These are phyloP conservation scores for Carex scoparia DNA, from an alignment of 176 grass and related monocot genomes.

Conservation along the genomic window DNA sequence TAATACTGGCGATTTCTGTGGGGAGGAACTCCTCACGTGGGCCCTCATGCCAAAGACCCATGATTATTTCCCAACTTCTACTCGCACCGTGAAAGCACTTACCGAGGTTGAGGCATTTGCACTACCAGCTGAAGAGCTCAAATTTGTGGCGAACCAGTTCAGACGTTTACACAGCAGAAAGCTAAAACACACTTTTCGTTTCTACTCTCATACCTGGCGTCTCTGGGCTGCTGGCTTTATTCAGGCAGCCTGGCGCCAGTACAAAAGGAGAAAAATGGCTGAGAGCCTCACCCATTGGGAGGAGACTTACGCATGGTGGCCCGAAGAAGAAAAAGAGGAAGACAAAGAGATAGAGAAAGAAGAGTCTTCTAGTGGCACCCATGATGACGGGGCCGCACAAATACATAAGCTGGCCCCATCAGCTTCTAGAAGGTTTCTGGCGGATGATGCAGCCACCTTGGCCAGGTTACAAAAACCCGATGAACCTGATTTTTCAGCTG, in stretches of 20 bases:
- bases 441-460: constrained; percentile 22
- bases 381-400: constrained; percentile 27
- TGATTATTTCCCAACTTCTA: constrained; percentile 65
- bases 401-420: constrained; percentile 48
- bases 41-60: constrained; percentile 75
- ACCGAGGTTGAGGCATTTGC: constrained; percentile 92
- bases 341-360: neutral
- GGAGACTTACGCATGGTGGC: constrained; percentile 57
- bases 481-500: constrained; percentile 75
- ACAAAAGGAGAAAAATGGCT: constrained; percentile 62
- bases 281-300: constrained; percentile 63
- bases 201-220: constrained; percentile 84
- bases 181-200: constrained; percentile 91
- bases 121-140: constrained; percentile 71
- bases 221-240: constrained; percentile 89
- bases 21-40: constrained; percentile 88
- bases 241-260: constrained; percentile 81
- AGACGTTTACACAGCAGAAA: constrained; percentile 91
- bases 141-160: constrained; percentile 86
- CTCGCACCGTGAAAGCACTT: constrained; percentile 60
- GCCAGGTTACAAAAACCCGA: constrained; percentile 74
- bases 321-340: constrained; percentile 31
- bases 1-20: constrained; percentile 59
- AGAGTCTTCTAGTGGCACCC: neutral
- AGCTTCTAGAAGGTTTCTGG: constrained; percentile 61